Conservation (phyloP, 2,329 filamentous ascomycete species). For the Hypocrella siamensis region DNA sequence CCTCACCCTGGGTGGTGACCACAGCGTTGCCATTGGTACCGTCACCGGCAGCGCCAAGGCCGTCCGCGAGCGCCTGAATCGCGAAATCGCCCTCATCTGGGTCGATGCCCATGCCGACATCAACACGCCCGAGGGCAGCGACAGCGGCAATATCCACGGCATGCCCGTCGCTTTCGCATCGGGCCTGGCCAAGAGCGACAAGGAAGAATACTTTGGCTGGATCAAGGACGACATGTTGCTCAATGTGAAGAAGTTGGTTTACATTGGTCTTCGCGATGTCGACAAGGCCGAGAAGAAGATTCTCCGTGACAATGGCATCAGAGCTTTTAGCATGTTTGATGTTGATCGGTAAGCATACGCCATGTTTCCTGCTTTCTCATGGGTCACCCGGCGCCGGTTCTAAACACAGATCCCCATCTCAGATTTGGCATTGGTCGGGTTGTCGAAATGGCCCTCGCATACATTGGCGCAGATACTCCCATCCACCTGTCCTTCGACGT, state of each 20-base stretch:
- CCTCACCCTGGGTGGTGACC: conserved; percentile 87
- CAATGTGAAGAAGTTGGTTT: conserved; percentile 76
- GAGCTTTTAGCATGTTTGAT: conserved; percentile 97
- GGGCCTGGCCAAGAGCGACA: conserved; percentile 62
- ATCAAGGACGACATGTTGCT: conserved; percentile 54
- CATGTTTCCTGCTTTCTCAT: not conserved
- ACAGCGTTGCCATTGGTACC: conserved; percentile 90
- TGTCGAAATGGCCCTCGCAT: conserved; percentile 94
- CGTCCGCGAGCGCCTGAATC: conserved; percentile 61
- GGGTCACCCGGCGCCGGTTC: too few relatives aligned
- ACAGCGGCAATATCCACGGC: conserved; percentile 88
- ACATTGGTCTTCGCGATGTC: conserved; percentile 89
- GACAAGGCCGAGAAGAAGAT: conserved; percentile 91
- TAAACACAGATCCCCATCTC: not conserved
- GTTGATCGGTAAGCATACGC: conserved; percentile 56
- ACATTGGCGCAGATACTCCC: conserved; percentile 86
- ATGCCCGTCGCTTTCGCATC: conserved; percentile 94
- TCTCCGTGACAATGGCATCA: conserved; percentile 74
- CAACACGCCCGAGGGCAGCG: conserved; percentile 84
- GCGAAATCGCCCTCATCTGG: conserved; percentile 93
- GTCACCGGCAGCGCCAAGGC: conserved; percentile 79
- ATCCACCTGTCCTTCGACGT: conserved; percentile 97
- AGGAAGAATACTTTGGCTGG: conserved; percentile 81
- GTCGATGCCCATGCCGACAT: conserved; percentile 97
- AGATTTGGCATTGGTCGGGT: conserved; percentile 88